A percentile compares a stretch with the other conserved stretches of the same genome.
These are phyloP conservation scores for Komagataella pastoris DNA, from an alignment of 805 yeast genomes.

Conservation along the genomic window DNA sequence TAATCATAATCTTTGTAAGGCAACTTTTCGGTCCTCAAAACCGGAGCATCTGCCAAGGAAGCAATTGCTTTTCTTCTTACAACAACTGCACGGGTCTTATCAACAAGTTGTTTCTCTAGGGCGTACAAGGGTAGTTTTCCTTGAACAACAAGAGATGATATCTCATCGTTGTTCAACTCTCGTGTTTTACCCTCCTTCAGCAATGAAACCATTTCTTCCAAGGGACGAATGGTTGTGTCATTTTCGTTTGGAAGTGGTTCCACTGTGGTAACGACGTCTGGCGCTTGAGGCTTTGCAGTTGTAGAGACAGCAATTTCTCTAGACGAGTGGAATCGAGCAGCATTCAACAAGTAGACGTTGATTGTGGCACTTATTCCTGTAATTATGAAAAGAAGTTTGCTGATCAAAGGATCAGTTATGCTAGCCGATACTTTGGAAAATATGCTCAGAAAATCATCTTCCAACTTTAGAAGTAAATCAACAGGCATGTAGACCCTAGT, in stretches of 20 bases:
- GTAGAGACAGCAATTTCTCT: slow-evolving; percentile 1
- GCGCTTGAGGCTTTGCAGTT: neutral
- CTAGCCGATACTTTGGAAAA: slow-evolving; percentile 49
- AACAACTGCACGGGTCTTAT: slow-evolving; percentile 84
- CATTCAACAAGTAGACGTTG: slow-evolving; percentile 77
- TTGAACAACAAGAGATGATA: slow-evolving; percentile 50
- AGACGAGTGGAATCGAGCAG: slow-evolving; percentile 48
- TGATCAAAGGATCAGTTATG: slow-evolving; percentile 67
- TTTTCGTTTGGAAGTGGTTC: neutral
- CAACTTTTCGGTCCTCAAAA: slow-evolving; percentile 52
- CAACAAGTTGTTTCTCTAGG: slow-evolving; percentile 80
- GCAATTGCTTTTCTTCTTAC: slow-evolving; percentile 93
- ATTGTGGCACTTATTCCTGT: slow-evolving; percentile 66
- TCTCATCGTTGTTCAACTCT: slow-evolving; percentile 58
- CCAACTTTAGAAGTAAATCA: slow-evolving; percentile 41
- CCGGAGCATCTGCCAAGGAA: slow-evolving; percentile 67
- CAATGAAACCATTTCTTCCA: slow-evolving; percentile 49
- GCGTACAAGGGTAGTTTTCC: slow-evolving; percentile 90
- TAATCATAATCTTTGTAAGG: slow-evolving; percentile 83
- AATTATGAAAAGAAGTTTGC: slow-evolving; percentile 62
- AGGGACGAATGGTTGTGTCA: slow-evolving; percentile 15
- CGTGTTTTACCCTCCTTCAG: slow-evolving; percentile 63
- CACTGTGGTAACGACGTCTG: neutral
- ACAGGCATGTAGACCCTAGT: slow-evolving; percentile 45
- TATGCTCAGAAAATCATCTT: slow-evolving; percentile 40